Conservation (phyloP, 2,329 filamentous ascomycete species). For the Xylaria sp. region DNA sequence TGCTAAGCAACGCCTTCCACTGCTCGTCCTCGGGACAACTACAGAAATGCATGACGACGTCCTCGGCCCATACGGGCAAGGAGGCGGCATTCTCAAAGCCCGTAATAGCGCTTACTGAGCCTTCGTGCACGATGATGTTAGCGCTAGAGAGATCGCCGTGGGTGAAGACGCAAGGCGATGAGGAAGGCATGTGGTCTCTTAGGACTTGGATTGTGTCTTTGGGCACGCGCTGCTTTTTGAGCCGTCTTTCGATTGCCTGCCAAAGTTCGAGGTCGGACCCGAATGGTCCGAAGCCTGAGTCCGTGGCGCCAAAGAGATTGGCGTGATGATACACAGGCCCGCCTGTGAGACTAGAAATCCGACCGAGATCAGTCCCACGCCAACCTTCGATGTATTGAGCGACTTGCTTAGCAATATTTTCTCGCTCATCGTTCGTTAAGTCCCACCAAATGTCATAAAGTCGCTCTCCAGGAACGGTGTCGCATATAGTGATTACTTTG, state of each 20-base stretch:
- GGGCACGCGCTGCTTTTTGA: conserved; percentile 20
- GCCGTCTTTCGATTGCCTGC: conserved; percentile 22
- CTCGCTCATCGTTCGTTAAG: conserved; percentile 17
- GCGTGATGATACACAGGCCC: conserved; percentile 30
- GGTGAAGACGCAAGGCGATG: conserved; percentile 35
- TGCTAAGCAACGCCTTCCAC: conserved; percentile 37
- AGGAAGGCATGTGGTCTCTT: conserved; percentile 34
- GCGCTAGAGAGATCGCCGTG: conserved; percentile 38
- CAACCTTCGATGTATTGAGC: conserved; percentile 31
- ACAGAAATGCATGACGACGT: conserved; percentile 35
- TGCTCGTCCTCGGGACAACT: conserved; percentile 37
- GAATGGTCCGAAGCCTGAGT: conserved; percentile 32
- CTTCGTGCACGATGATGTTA: conserved; percentile 33
- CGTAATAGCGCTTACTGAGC: conserved; percentile 30
- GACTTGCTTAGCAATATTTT: conserved; percentile 34
- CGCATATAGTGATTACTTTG: conserved; percentile 37
- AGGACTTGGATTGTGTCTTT: conserved; percentile 24
- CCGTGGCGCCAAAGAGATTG: conserved; percentile 29
- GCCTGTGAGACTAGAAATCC: conserved; percentile 8
- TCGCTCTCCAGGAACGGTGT: conserved; percentile 29
- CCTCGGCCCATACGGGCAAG: conserved; percentile 38
- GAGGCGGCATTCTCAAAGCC: conserved; percentile 36
- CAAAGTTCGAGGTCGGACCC: conserved; percentile 33
- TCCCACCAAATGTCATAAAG: conserved; percentile 39
- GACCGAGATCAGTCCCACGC: conserved; percentile 24